Percentiles rank a stretch among this genome's conserved stretches.
These are phyloP conservation scores for Bigelowiella natans DNA, from an alignment of 78 protist species.

Conservation along the genomic window DNA sequence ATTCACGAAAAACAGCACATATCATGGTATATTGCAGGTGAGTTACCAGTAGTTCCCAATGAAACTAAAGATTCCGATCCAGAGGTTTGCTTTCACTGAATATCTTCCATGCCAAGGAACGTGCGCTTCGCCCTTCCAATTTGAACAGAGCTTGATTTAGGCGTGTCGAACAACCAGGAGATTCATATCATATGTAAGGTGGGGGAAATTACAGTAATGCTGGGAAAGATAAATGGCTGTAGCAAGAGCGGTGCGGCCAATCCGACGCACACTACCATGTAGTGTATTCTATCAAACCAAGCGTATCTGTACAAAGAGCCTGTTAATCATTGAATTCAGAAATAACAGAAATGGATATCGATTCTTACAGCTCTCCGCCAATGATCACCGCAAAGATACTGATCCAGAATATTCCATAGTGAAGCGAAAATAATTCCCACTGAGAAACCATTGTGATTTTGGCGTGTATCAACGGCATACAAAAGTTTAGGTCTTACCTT, in stretches of 20 bases:
- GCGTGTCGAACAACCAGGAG: background rate
- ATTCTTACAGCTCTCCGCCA: background rate
- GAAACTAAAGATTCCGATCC: constrained; percentile 13
- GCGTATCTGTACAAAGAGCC: background rate
- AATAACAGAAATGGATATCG: background rate
- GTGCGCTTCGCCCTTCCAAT: background rate
- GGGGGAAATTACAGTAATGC: background rate
- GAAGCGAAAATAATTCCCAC: background rate
- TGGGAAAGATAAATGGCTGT: background rate
- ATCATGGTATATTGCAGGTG: background rate
- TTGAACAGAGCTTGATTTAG: background rate
- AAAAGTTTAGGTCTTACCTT: too few species aligned
- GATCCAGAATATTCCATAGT: background rate
- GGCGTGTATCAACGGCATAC: too few species aligned
- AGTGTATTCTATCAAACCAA: background rate
- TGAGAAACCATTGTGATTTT: too few species aligned
- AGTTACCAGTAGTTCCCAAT: constrained; percentile 23
- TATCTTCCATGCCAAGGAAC: background rate
- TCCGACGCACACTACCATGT: background rate
- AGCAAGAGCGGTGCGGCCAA: background rate
- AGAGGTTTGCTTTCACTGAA: constrained; percentile 12
- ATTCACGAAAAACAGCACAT: background rate
- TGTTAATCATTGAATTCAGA: background rate
- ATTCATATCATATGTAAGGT: background rate
- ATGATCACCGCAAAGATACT: background rate